Base-by-base conservation (phyloP, 2,329 filamentous ascomycete genomes). In the Aspergillaceae sp. region DNA sequence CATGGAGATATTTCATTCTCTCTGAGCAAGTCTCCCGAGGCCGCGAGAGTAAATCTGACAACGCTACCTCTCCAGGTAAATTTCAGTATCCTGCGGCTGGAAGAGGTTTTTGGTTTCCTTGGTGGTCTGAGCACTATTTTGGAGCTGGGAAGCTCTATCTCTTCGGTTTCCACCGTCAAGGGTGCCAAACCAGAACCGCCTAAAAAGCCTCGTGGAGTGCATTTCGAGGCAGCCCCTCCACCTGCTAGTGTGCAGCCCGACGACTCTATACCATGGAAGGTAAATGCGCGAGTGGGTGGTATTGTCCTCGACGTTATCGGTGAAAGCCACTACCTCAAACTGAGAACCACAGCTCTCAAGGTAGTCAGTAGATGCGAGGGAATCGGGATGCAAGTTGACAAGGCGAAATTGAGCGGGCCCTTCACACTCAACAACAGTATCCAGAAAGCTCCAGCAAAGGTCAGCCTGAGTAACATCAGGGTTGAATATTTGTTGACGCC, bases 121-220 rank as follows among this genome's bases (percentile, higher is more conserved):
- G 92, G 92, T 33, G 92, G 92, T 0, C 72, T 98, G 38, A 95
- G 90, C 63, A 88, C 89, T 53, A 84, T 98, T 44, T 72, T 98
- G 38, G 94, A 92, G 57, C 79, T 96, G 63, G 87, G 89, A 51
- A 86, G 79, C 48, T 95, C 91, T 0, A 85, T 94, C 51, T 80
- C 84, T 7, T 89, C 86, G 1, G 84, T 79, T 49, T 76, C 80
- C n/a, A 79, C 82, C 1, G 57, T 65, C 52, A 62, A 69, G 59
- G 61, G 56, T 8, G 64, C 61, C 29, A 56, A 62, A 9, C 58
- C 59, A 34, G 55, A 59, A 42, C 0, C 26, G 26, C 59, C 55
- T 52, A 57, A 67, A 49, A 58, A 61, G 29, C 50, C 69, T 19
- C 70, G 72, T 8, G 78, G 75, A 35, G 78, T 83, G 4, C 77